These are phyloP conservation scores for Wallacemonas sp. DNA, from an alignment of 208 protist species.

Conservation along the genomic window DNA sequence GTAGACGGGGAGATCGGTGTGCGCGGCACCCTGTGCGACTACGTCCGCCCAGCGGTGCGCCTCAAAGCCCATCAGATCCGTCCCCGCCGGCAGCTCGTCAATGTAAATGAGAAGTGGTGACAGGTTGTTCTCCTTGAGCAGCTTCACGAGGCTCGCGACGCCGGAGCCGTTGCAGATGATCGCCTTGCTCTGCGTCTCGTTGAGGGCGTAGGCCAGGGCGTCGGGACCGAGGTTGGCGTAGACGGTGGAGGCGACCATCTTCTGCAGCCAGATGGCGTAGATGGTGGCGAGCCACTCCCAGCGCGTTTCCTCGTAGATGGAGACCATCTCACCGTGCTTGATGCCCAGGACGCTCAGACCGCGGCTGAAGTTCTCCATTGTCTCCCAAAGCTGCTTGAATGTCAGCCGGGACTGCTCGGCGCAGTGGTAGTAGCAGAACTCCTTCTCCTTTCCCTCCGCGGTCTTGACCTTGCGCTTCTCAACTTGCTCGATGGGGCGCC, in stretches of 20 bases:
- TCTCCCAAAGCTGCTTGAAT: slow-evolving; percentile 51
- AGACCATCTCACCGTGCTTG: slow-evolving; percentile 22
- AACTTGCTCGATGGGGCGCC: slow-evolving; percentile 47
- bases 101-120: slow-evolving; percentile 40
- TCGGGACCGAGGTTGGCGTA: slow-evolving; percentile 82
- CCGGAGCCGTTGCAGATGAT: slow-evolving; percentile 66
- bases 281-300: slow-evolving; percentile 74
- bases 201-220: slow-evolving; percentile 55
- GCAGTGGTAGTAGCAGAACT: slow-evolving; percentile 54
- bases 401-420: slow-evolving; percentile 31
- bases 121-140: slow-evolving; percentile 42
- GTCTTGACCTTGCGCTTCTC: slow-evolving; percentile 44
- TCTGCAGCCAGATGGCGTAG: slow-evolving; percentile 74
- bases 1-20: slow-evolving; percentile 13
- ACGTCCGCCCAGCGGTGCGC: slow-evolving; percentile 53
- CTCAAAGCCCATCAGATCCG: slow-evolving; percentile 23
- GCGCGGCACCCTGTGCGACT: slow-evolving; percentile 34
- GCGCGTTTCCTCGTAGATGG: slow-evolving; percentile 78
- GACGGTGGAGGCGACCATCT: slow-evolving; percentile 64
- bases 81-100: slow-evolving; percentile 35
- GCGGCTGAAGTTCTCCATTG: slow-evolving; percentile 44
- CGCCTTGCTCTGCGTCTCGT: slow-evolving; percentile 42
- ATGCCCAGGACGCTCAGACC: slow-evolving; percentile 53
- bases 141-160: slow-evolving; percentile 36
- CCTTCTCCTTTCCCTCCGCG: slow-evolving; percentile 28